These are phyloP conservation scores for Cladosporium sp. DNA, from an alignment of 2,329 filamentous ascomycete genomes.

Conservation along the genomic window DNA sequence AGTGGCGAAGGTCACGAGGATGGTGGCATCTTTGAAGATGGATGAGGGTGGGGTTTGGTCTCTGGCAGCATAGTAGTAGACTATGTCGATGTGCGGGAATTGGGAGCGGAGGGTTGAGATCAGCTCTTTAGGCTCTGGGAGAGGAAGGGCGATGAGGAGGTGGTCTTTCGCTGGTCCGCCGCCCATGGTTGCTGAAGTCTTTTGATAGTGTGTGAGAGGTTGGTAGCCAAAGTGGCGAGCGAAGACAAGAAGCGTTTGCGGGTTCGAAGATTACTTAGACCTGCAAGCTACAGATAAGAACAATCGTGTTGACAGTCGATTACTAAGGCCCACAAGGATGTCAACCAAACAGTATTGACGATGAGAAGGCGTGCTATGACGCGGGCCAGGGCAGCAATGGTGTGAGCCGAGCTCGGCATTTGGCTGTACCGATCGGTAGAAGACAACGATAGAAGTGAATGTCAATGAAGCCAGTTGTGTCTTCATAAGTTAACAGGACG, in stretches of 20 bases:
- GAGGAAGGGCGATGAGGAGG: constrained; percentile 30
- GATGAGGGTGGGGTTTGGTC: constrained; percentile 11
- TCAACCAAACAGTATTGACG: background rate
- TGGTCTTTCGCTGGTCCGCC: constrained; percentile 33
- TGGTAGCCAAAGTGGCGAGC: too few species aligned
- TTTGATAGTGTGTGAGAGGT: background rate
- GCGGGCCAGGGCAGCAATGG: background rate
- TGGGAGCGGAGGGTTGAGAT: constrained; percentile 37
- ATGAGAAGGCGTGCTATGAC: constrained; percentile 9
- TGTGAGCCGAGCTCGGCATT: constrained; percentile 4
- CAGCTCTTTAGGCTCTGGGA: constrained; percentile 35
- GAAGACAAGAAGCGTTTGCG: background rate
- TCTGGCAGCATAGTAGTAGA: constrained; percentile 30
- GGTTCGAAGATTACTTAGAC: background rate
- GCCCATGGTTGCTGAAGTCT: constrained; percentile 30
- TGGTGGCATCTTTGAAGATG: constrained; percentile 27
- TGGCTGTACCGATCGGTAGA: background rate
- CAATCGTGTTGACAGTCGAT: background rate
- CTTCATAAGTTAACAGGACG: too few species aligned
- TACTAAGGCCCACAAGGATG: background rate
- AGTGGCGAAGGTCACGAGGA: constrained; percentile 46
- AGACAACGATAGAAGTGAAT: too few species aligned
- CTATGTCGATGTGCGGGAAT: constrained; percentile 45
- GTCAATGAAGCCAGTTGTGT: too few species aligned
- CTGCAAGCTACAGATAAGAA: background rate